Evolutionary conservation across 768 basidiomycete species (phyloP).

Genomic region (Symmetrospora coprosmae): DNA sequence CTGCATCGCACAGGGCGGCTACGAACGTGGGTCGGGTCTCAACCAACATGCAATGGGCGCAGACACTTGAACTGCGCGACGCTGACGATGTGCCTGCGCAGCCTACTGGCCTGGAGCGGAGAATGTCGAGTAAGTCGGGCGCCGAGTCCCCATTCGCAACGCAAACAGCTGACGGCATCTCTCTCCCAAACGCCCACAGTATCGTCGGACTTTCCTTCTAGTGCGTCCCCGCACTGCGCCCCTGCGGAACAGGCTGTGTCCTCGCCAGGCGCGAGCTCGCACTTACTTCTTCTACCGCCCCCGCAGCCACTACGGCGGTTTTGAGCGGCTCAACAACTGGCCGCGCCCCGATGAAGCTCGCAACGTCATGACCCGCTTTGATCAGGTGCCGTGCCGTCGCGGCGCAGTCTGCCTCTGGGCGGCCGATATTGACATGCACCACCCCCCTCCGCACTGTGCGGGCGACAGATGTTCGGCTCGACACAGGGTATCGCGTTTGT

Average conservation of each 20-base stretch:
- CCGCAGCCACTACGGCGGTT: constrained; percentile 20
- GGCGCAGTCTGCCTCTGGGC: no score
- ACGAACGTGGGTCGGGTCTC: constrained; percentile 2
- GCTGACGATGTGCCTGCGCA: no score
- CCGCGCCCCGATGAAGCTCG: constrained; percentile 1
- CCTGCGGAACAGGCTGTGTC: not conserved
- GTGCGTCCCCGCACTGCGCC: not conserved
- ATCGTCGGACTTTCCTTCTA: constrained; percentile 21
- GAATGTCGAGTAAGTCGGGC: constrained; percentile 11
- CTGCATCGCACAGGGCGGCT: not conserved
- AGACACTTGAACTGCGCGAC: no score
- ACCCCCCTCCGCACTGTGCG: no score
- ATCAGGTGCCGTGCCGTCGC: no score
- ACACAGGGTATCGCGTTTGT: no score
- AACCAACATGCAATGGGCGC: no score
- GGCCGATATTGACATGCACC: no score
- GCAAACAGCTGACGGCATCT: not conserved
- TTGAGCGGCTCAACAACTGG: constrained; percentile 13
- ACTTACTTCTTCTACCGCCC: not conserved
- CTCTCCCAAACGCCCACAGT: not conserved
- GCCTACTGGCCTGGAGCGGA: constrained; percentile 21
- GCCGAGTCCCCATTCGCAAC: not conserved
- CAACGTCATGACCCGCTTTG: constrained; percentile 7
- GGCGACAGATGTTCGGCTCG: no score
- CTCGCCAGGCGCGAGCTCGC: not conserved